Evolutionary conservation across 495 filamentous ascomycete genomes (phyloP).

Genomic region (Aspergillus kassunensis): DNA sequence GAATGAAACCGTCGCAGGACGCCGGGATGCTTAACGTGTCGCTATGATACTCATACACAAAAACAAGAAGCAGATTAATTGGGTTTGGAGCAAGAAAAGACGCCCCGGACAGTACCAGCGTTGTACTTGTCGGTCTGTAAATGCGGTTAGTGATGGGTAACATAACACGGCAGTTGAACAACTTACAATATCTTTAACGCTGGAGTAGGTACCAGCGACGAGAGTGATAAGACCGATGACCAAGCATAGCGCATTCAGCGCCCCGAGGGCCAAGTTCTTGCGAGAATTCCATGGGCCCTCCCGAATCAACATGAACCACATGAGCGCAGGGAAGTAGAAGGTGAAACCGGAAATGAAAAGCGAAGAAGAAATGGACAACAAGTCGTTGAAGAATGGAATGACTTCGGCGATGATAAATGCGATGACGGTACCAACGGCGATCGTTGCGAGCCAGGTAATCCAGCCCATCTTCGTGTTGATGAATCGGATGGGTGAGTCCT

Average conservation of each 20-base stretch:
- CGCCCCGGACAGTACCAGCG: conserved; percentile 35
- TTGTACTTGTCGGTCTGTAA: conserved; percentile 40
- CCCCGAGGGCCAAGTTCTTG: conserved; percentile 25
- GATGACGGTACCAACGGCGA: conserved; percentile 49
- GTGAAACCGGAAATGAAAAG: conserved; percentile 64
- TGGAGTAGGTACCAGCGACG: conserved; percentile 51
- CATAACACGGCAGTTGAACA: neutral
- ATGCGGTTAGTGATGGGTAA: neutral
- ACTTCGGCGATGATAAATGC: conserved; percentile 64
- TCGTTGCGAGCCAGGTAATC: conserved; percentile 55
- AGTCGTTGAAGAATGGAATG: conserved; percentile 62
- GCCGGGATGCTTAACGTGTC: conserved; percentile 1
- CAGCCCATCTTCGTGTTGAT: conserved; percentile 55
- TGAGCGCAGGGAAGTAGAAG: conserved; percentile 59
- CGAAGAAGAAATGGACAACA: conserved; percentile 55
- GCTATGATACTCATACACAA: conserved; percentile 3
- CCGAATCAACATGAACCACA: conserved; percentile 58
- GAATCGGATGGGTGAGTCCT: conserved; percentile 49
- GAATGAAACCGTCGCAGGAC: neutral
- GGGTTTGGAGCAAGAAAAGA: conserved; percentile 39
- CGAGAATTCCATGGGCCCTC: conserved; percentile 37
- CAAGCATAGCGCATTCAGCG: conserved; percentile 20
- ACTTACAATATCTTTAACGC: conserved; percentile 55
- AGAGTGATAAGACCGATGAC: conserved; percentile 30
- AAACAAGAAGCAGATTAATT: conserved; percentile 4